Percentiles rank a stretch among this genome's conserved stretches.
phyloP scores from a whole-genome alignment of 257 asterid species.

The Solanum ahanhuiri region DNA sequence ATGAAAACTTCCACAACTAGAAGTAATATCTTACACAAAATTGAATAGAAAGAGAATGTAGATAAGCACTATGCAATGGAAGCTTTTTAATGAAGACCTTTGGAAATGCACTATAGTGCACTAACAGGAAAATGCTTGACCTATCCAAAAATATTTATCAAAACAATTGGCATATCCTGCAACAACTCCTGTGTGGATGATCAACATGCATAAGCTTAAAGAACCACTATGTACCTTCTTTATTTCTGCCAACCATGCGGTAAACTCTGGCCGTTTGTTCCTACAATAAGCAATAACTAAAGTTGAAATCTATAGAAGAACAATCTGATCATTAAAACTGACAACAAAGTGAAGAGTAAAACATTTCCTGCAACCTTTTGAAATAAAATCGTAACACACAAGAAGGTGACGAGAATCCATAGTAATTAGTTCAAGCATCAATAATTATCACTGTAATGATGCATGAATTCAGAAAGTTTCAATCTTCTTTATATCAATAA shows the following conservation, averaged over 20 bases:
- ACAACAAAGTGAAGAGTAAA: neutral
- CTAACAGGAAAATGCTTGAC: neutral
- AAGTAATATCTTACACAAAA: neutral
- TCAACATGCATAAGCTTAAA: neutral
- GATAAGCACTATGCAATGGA: neutral
- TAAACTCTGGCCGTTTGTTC: slow-evolving; percentile 94
- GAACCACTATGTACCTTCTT: slow-evolving; percentile 43
- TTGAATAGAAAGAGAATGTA: neutral
- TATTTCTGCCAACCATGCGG: slow-evolving; percentile 89
- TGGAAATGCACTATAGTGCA: neutral
- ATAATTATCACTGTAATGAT: neutral
- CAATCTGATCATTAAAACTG: neutral
- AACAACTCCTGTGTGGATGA: neutral
- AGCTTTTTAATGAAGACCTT: neutral
- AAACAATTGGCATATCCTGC: neutral
- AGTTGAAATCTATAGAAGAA: neutral
- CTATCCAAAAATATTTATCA: neutral
- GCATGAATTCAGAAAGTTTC: neutral
- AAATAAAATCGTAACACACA: neutral
- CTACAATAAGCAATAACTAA: slow-evolving; percentile 24
- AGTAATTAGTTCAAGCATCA: neutral
- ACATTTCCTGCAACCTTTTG: neutral
- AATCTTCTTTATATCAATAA: neutral
- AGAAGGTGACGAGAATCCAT: neutral
- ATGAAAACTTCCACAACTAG: neutral